Conservation (phyloP, 768 basidiomycete genomes). For the Daedalea quercina region DNA sequence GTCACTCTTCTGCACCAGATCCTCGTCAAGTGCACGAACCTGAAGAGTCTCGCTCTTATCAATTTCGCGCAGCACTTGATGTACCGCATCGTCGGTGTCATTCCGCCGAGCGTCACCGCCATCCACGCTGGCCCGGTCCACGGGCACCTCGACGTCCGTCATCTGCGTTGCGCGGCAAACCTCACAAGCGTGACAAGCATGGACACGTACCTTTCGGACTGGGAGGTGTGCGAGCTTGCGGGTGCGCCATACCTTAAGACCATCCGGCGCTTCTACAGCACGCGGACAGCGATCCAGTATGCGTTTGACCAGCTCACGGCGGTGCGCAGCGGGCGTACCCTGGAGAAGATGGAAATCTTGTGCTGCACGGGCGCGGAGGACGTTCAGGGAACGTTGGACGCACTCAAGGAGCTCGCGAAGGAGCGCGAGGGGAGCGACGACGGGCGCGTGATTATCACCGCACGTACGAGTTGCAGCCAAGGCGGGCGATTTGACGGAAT, state of each 20-base stretch:
- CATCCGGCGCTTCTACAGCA: conserved; percentile 23
- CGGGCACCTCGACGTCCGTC: conserved; percentile 23
- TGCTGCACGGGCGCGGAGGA: conserved; percentile 6
- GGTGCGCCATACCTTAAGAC: conserved; percentile 22
- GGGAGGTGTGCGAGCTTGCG: conserved; percentile 27
- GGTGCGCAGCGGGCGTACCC: conserved; percentile 16
- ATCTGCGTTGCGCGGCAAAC: conserved; percentile 16
- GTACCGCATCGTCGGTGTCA: conserved; percentile 23
- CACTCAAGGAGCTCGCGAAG: conserved; percentile 1
- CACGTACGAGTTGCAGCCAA: neutral
- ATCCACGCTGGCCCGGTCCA: conserved; percentile 31
- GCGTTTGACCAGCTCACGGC: conserved; percentile 25
- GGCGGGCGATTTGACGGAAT: neutral
- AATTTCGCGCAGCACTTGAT: conserved; percentile 27
- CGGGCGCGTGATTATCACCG: conserved; percentile 5
- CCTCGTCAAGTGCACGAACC: conserved; percentile 22
- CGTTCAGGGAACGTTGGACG: neutral
- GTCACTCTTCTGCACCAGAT: conserved; percentile 26
- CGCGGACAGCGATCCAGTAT: conserved; percentile 11
- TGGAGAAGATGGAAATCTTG: conserved; percentile 25
- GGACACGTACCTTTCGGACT: conserved; percentile 29
- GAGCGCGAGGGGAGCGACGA: conserved; percentile 1
- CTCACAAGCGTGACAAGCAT: conserved; percentile 27
- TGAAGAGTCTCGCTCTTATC: conserved; percentile 24
- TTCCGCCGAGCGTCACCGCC: conserved; percentile 25